These are phyloP conservation scores for Ampelocalamus luodianensis DNA, from an alignment of 176 grass and related monocot species.

Conservation along the genomic window DNA sequence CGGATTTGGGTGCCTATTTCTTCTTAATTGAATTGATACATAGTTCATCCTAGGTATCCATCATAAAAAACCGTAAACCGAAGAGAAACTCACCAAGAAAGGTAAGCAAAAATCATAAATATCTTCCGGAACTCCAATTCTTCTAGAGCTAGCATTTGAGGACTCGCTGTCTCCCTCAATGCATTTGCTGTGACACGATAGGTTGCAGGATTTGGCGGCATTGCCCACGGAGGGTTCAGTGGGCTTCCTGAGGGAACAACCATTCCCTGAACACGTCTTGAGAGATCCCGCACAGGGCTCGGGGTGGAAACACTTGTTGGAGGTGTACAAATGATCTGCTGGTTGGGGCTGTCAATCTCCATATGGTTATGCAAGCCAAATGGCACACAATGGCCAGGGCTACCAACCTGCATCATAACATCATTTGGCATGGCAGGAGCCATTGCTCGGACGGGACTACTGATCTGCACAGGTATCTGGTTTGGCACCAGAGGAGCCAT, in stretches of 20 bases:
- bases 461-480: background rate
- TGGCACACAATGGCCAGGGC: background rate
- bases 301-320: constrained; percentile 8
- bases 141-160: constrained; percentile 57
- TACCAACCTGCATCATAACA: constrained; percentile 5
- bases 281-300: constrained; percentile 15
- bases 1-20: no score
- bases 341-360: background rate
- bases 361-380: background rate
- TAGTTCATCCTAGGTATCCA: no score
- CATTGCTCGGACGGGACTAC: constrained; percentile 6
- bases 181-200: background rate
- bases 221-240: background rate
- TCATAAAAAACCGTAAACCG: background rate
- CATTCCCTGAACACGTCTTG: constrained; percentile 30
- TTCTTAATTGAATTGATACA: no score
- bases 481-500: background rate
- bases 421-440: background rate
- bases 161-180: constrained; percentile 6
- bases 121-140: constrained; percentile 54
- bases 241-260: constrained; percentile 1
- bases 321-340: background rate
- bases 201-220: background rate
- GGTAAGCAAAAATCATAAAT: constrained; percentile 34
- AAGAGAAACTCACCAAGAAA: constrained; percentile 45